These are phyloP conservation scores for Psilocybe sp. DNA, from an alignment of 768 basidiomycete genomes.

Conservation along the genomic window DNA sequence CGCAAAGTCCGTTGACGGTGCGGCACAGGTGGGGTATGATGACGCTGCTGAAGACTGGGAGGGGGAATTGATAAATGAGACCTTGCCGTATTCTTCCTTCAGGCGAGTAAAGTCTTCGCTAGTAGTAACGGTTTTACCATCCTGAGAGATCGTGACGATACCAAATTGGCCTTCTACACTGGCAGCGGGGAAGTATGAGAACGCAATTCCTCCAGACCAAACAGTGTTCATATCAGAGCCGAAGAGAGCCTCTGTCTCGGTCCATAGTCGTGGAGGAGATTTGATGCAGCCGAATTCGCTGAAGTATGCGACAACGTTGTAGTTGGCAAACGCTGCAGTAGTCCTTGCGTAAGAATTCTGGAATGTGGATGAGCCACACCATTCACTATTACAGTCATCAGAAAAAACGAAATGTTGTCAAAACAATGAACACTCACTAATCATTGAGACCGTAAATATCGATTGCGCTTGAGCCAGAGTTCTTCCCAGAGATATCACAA, in stretches of 20 bases:
- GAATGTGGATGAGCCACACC: slow-evolving; percentile 73
- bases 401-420: neutral
- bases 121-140: slow-evolving; percentile 64
- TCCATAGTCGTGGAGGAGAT: slow-evolving; percentile 67
- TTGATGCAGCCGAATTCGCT: slow-evolving; percentile 83
- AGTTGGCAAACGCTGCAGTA: slow-evolving; percentile 53
- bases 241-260: slow-evolving; percentile 73
- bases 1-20: slow-evolving; percentile 53
- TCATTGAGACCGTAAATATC: slow-evolving; percentile 88
- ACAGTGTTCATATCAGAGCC: slow-evolving; percentile 68
- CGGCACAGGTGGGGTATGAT: slow-evolving; percentile 66
- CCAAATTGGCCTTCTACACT: slow-evolving; percentile 77
- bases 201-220: slow-evolving; percentile 89
- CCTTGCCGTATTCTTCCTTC: slow-evolving; percentile 53
- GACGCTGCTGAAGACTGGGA: slow-evolving; percentile 34
- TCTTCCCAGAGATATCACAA: slow-evolving; percentile 57
- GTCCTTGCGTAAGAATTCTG: slow-evolving; percentile 52
- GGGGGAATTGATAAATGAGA: slow-evolving; percentile 64
- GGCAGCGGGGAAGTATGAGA: slow-evolving; percentile 85
- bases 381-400: slow-evolving; percentile 47
- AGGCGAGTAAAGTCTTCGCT: slow-evolving; percentile 69
- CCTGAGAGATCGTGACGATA: slow-evolving; percentile 73
- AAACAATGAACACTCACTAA: slow-evolving; percentile 54
- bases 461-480: slow-evolving; percentile 61
- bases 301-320: slow-evolving; percentile 85